These are phyloP conservation scores for Pilatotrama ljubarskyi DNA, from an alignment of 768 basidiomycete species.

Conservation along the genomic window DNA sequence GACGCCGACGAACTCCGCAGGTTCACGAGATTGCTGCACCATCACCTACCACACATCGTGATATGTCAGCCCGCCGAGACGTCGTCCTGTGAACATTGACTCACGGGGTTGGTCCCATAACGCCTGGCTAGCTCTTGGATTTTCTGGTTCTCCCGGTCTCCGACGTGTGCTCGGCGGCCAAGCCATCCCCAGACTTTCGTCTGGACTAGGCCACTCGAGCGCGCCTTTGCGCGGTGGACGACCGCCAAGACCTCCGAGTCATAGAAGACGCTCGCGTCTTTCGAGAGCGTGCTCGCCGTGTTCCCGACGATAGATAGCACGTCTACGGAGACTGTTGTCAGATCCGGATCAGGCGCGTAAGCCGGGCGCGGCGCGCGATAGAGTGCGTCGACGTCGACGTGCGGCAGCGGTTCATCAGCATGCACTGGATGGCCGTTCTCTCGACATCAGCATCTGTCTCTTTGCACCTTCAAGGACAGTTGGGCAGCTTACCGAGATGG, in stretches of 20 bases:
- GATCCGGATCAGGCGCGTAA: conserved; percentile 35
- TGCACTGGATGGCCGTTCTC: conserved; percentile 32
- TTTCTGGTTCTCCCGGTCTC: conserved; percentile 65
- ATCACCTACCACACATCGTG: conserved; percentile 26
- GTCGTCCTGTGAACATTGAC: conserved; percentile 25
- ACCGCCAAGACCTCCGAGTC: conserved; percentile 71
- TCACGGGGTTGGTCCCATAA: conserved; percentile 66
- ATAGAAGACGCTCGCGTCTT: conserved; percentile 60
- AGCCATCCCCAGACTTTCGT: conserved; percentile 80
- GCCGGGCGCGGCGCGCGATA: conserved; percentile 33
- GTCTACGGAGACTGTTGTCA: conserved; percentile 71
- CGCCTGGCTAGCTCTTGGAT: conserved; percentile 69
- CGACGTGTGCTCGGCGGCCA: conserved; percentile 53
- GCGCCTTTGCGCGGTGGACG: conserved; percentile 68
- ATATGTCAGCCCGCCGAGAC: neutral
- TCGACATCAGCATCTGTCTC: neutral
- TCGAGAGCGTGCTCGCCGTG: conserved; percentile 46
- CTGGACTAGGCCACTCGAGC: conserved; percentile 60
- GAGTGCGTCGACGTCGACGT: conserved; percentile 50
- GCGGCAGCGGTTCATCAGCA: conserved; percentile 46
- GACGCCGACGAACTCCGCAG: conserved; percentile 56
- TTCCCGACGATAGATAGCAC: conserved; percentile 59
- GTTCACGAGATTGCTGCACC: conserved; percentile 64
- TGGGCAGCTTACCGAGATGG: conserved; percentile 15
- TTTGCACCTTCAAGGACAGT: neutral